A percentile compares a stretch with the other conserved stretches of the same genome.
Evolutionary conservation across 805 yeast genomes (phyloP).

Genomic region (Wickerhamomyces bovis): DNA sequence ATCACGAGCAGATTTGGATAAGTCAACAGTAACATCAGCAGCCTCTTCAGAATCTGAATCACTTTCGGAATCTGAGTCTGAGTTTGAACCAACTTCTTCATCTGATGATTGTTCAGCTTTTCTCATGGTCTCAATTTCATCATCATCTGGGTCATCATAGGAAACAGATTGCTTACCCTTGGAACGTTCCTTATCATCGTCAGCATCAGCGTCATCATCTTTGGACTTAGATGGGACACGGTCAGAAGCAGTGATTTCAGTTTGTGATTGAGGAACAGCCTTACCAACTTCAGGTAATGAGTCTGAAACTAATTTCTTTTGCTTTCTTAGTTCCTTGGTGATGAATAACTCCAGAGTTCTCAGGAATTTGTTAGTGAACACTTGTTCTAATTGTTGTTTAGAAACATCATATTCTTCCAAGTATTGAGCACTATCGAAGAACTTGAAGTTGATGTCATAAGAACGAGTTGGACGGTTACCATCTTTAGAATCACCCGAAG

Average conservation of each 20-base stretch:
- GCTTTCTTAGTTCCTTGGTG: constrained; percentile 76
- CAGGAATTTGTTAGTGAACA: constrained; percentile 62
- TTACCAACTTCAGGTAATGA: constrained; percentile 60
- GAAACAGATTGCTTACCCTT: constrained; percentile 83
- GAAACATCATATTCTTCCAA: constrained; percentile 83
- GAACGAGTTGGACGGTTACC: constrained; percentile 45
- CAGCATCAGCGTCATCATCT: constrained; percentile 48
- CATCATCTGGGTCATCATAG: constrained; percentile 93
- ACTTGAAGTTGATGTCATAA: constrained; percentile 66
- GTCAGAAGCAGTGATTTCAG: constrained; percentile 34
- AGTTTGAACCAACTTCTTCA: constrained; percentile 44
- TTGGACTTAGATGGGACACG: constrained; percentile 29
- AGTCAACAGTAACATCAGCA: constrained; percentile 24
- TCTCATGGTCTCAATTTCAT: constrained; percentile 85
- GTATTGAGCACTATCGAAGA: constrained; percentile 74
- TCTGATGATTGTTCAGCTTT: constrained; percentile 74
- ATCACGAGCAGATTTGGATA: constrained; percentile 64
- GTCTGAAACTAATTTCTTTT: constrained; percentile 47
- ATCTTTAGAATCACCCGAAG: constrained; percentile 57
- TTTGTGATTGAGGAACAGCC: constrained; percentile 56
- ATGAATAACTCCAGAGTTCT: constrained; percentile 65
- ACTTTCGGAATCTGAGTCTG: constrained; percentile 35
- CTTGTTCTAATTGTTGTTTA: constrained; percentile 68
- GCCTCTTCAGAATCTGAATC: constrained; percentile 34
- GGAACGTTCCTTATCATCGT: constrained; percentile 50